These are phyloP conservation scores for Alternaria novae-zelandiae DNA, from an alignment of 2,329 filamentous ascomycete genomes.

Conservation along the genomic window DNA sequence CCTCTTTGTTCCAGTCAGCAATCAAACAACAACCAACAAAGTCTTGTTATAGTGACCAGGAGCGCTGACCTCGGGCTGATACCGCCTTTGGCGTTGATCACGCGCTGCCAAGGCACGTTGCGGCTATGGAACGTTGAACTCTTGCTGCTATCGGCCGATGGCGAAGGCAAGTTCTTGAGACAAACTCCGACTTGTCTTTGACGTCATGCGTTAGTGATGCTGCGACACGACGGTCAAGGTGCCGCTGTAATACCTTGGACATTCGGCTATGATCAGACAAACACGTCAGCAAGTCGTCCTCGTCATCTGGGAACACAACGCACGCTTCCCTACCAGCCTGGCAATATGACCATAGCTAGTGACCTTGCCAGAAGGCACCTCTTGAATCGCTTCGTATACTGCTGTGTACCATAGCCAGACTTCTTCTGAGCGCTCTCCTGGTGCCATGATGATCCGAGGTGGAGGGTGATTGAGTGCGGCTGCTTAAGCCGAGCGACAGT, in stretches of 20 bases:
- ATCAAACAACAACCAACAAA: conserved; percentile 18
- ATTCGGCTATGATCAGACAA: conserved; percentile 48
- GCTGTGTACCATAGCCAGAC: conserved; percentile 75
- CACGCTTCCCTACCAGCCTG: conserved; percentile 73
- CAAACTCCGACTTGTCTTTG: conserved; percentile 83
- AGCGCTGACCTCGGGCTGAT: conserved; percentile 78
- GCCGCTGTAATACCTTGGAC: conserved; percentile 50
- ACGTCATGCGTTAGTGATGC: conserved; percentile 48
- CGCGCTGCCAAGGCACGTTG: conserved; percentile 93
- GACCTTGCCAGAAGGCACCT: conserved; percentile 82
- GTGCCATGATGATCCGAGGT: conserved; percentile 58
- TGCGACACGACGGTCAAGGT: conserved; percentile 18
- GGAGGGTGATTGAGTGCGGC: conserved; percentile 2
- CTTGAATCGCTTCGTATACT: conserved; percentile 83
- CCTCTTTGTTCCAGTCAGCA: conserved; percentile 47
- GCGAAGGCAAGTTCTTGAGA: conserved; percentile 79
- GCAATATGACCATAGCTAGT: conserved; percentile 89
- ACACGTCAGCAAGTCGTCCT: conserved; percentile 30
- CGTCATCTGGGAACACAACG: conserved; percentile 37
- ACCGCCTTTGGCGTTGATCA: conserved; percentile 84
- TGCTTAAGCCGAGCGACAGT: conserved; percentile 9
- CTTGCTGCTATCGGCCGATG: conserved; percentile 50
- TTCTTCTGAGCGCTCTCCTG: conserved; percentile 68
- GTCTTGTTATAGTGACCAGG: conserved; percentile 10
- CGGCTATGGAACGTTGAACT: conserved; percentile 67